Conservation (phyloP, 176 grass and related monocot species). For the Sorghum bicolor region DNA sequence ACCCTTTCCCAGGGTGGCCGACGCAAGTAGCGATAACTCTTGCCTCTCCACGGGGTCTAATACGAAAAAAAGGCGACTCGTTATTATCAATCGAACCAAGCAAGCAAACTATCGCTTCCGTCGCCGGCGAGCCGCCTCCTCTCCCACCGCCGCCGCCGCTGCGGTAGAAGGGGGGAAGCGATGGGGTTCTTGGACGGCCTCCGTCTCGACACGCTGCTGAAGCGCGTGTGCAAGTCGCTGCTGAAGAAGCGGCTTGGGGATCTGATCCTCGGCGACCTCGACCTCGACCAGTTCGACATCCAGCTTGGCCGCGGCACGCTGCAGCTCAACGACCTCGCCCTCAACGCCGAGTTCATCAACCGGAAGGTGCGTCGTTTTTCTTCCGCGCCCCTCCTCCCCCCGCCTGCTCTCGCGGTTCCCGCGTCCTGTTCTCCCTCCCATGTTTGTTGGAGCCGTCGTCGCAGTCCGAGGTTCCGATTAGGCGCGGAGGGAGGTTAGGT, state of each 20-base stretch:
- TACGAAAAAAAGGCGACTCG: neutral
- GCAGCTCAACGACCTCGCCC: constrained; percentile 74
- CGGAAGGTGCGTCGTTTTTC: constrained; percentile 43
- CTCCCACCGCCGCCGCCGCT: neutral
- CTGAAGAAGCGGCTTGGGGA: constrained; percentile 95
- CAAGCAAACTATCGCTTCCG: constrained; percentile 2
- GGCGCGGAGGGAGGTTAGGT: neutral
- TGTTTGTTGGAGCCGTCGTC: neutral
- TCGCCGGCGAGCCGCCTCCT: neutral
- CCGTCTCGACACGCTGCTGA: constrained; percentile 51
- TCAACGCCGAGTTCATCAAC: constrained; percentile 91
- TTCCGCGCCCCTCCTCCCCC: no score
- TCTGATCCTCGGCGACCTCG: constrained; percentile 86
- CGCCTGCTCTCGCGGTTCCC: neutral
- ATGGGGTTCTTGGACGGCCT: constrained; percentile 55
- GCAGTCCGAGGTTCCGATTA: neutral
- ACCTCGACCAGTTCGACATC: constrained; percentile 90
- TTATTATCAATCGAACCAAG: constrained; percentile 25
- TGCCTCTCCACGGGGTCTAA: neutral
- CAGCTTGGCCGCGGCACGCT: constrained; percentile 72
- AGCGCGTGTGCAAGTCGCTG: constrained; percentile 86
- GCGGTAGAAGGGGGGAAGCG: neutral
- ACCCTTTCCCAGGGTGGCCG: neutral
- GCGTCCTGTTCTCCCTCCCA: neutral
- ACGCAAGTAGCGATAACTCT: constrained; percentile 12